phyloP scores from a whole-genome alignment of 1,284 basidiomycete species.

The Malassezia restricta region DNA sequence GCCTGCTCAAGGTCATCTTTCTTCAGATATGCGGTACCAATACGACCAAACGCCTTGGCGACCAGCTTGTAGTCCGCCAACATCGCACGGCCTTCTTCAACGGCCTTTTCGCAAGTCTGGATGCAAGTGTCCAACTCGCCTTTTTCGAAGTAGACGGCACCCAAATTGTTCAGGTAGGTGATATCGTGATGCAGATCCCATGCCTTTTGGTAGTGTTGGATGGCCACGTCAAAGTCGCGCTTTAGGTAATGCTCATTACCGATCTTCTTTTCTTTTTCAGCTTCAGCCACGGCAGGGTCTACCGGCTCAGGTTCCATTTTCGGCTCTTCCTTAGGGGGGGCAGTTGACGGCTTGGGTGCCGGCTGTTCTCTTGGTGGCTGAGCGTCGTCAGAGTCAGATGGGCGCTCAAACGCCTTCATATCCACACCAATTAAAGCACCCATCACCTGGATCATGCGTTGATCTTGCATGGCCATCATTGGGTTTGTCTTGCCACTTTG shows the following conservation, averaged over 20 bases:
- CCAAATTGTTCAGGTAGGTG: slow-evolving; percentile 59
- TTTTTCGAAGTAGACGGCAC: slow-evolving; percentile 85
- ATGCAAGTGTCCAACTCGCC: slow-evolving; percentile 81
- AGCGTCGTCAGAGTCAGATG: slow-evolving; percentile 48
- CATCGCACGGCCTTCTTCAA: slow-evolving; percentile 70
- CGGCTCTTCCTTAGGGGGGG: slow-evolving; percentile 30
- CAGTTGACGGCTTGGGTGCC: slow-evolving; percentile 11
- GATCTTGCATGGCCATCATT: slow-evolving; percentile 56
- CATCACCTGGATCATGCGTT: slow-evolving; percentile 78
- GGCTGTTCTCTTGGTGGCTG: slow-evolving; percentile 38
- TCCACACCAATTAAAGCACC: slow-evolving; percentile 90
- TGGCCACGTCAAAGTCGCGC: slow-evolving; percentile 50
- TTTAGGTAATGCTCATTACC: slow-evolving; percentile 78
- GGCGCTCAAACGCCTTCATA: slow-evolving; percentile 68
- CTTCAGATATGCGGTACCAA: slow-evolving; percentile 72
- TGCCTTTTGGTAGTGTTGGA: slow-evolving; percentile 55
- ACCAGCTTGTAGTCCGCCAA: slow-evolving; percentile 54
- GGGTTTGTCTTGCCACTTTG: slow-evolving; percentile 46
- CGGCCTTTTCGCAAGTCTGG: slow-evolving; percentile 81
- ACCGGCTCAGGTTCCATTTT: slow-evolving; percentile 27
- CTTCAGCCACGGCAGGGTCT: slow-evolving; percentile 29
- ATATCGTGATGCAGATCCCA: slow-evolving; percentile 91
- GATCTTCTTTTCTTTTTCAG: slow-evolving; percentile 48
- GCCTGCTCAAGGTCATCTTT: slow-evolving; percentile 66
- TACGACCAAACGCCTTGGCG: slow-evolving; percentile 70